Evolutionary conservation across 371 early-diverging fungal genomes (phyloP).

Genomic region (Mortierella sp.): DNA sequence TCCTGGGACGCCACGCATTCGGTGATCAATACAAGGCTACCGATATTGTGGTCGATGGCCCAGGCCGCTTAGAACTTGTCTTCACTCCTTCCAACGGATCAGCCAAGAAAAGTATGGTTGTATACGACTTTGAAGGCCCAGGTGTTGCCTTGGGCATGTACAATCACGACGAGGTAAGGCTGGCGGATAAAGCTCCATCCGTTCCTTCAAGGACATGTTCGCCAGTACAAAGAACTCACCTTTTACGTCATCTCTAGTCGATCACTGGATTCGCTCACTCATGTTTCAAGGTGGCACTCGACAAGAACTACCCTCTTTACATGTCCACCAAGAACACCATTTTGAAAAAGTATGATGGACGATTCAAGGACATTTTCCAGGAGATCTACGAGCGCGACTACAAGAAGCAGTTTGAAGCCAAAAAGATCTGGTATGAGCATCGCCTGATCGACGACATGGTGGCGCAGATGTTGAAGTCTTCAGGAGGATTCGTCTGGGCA

Average conservation of each 20-base stretch:
- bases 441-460: slow-evolving; percentile 97
- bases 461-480: slow-evolving; percentile 93
- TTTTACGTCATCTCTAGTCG: slow-evolving; percentile 55
- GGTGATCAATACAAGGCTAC: slow-evolving; percentile 97
- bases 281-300: slow-evolving; percentile 92
- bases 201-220: not conserved
- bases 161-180: slow-evolving; percentile 76
- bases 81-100: slow-evolving; percentile 87
- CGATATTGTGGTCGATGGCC: slow-evolving; percentile 83
- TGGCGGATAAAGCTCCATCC: not conserved
- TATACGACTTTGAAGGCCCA: slow-evolving; percentile 81
- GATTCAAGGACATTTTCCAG: slow-evolving; percentile 95
- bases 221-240: not conserved
- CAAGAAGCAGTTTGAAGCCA: slow-evolving; percentile 71
- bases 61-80: slow-evolving; percentile 88
- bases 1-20: slow-evolving; percentile 95
- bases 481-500: slow-evolving; percentile 94
- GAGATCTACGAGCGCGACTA: slow-evolving; percentile 83
- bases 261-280: slow-evolving; percentile 90
- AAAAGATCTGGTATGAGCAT: slow-evolving; percentile 93
- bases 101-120: slow-evolving; percentile 63
- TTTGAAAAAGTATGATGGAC: slow-evolving; percentile 93
- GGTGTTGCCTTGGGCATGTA: slow-evolving; percentile 96
- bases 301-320: slow-evolving; percentile 91
- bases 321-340: slow-evolving; percentile 96